Evolutionary conservation across 352 stramenopile genomes (phyloP), one percentile per base, ranked within the genome.

Genomic region (Globisporangium polare): DNA sequence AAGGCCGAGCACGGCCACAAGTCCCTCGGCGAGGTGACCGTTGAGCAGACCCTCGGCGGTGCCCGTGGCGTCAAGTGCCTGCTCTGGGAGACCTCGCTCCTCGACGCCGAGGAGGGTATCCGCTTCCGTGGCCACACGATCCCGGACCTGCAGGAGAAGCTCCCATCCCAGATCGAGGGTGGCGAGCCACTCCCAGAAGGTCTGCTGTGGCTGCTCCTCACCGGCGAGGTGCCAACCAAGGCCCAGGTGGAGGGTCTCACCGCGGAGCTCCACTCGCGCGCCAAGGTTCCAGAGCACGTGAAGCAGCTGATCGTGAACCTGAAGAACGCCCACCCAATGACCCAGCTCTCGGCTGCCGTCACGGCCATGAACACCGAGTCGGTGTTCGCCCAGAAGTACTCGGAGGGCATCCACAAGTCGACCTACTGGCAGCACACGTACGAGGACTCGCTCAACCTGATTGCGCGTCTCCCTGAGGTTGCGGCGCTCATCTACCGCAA

Each of bases 241-340:
- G 96, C 91, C 60, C 94, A 99, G 85, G 93, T 92, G 15, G 91
- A 97, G 53, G 85, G 81, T 45, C 79, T 99, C 57, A 99, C 97
- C 2, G 90, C 88, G 15, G 97, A 99, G 73, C 88, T 99, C 53
- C 94, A 99, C 79, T 73, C 81, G 53, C 92, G 97, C 66, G 84
- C 97, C 50, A 92, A 97, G 67, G 84, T 99, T 53, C 97, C 97
- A 22, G 75, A 86, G 50, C 97, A 99, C 78, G 96, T 99, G 62
- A 90, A 96, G 73, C 88, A 94, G 69, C 77, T 99, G 46, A 90
- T 99, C 62, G 90, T 93, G 66, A 77, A 83, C 63, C 90, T 99
- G 55, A 99, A 99, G 86, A 76, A 97, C 62, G 98, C 98, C 80
- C 97, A 99, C 83, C 96, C 97, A 60, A 99, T 99, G 97, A 99